These are phyloP conservation scores for Fraxinus paxiana DNA, from an alignment of 305 asterid genomes.

Conservation along the genomic window DNA sequence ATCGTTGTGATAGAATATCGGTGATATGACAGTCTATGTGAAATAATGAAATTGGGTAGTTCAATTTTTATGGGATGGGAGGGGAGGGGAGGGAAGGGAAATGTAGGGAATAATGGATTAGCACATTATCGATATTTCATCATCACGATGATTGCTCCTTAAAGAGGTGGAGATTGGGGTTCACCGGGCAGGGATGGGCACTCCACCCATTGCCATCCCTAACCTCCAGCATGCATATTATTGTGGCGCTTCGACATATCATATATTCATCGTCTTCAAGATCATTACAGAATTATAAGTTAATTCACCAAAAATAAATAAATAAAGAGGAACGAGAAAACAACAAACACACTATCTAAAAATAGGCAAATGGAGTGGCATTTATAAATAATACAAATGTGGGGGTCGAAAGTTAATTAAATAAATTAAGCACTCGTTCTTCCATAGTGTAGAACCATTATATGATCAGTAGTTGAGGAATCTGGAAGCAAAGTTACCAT, in stretches of 20 bases:
- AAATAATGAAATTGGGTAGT: too few relatives aligned
- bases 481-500: slow-evolving; percentile 27
- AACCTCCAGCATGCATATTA: neutral
- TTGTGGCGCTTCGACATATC: neutral
- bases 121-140: too few relatives aligned
- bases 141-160: neutral
- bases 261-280: neutral
- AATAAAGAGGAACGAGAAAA: neutral
- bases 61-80: too few relatives aligned
- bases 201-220: neutral
- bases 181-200: neutral
- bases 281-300: neutral
- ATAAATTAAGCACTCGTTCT: slow-evolving; percentile 15
- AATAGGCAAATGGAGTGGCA: neutral
- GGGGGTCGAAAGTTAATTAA: neutral
- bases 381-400: neutral
- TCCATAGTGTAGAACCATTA: slow-evolving; percentile 34
- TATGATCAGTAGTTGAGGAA: slow-evolving; percentile 23
- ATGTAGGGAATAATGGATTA: too few relatives aligned
- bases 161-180: neutral
- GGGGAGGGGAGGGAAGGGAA: too few relatives aligned
- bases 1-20: too few relatives aligned
- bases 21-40: neutral
- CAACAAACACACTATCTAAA: neutral
- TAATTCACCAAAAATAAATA: neutral